phyloP scores from a whole-genome alignment of 202 grass and related monocot species.

The Bolboschoenoplectus hybrid region DNA sequence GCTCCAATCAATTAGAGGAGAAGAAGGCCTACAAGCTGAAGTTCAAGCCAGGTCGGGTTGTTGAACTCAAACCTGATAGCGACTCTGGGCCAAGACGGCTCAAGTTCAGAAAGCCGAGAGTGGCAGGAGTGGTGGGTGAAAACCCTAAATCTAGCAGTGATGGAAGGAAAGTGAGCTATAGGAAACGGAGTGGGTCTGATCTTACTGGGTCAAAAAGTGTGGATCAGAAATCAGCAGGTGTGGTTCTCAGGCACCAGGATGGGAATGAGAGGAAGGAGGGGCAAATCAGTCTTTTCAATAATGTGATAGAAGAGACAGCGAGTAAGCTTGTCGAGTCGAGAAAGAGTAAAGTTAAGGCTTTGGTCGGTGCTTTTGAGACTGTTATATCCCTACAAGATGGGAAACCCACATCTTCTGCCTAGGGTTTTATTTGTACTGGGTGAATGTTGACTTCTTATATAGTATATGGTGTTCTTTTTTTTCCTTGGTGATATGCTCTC shows the following conservation, averaged over 20 bases:
- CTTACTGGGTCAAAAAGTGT: slow-evolving; percentile 36
- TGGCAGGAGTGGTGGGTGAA: slow-evolving; percentile 36
- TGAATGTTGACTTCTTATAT: background rate
- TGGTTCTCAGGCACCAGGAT: slow-evolving; percentile 75
- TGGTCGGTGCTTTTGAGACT: slow-evolving; percentile 95
- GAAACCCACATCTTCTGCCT: slow-evolving; percentile 48
- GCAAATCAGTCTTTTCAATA: slow-evolving; percentile 69
- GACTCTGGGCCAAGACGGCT: slow-evolving; percentile 60
- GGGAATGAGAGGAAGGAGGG: slow-evolving; percentile 67
- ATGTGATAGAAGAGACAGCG: slow-evolving; percentile 94
- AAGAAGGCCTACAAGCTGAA: slow-evolving; percentile 62
- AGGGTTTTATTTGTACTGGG: background rate
- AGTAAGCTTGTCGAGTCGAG: slow-evolving; percentile 77
- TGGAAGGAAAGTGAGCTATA: slow-evolving; percentile 48
- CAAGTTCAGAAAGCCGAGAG: slow-evolving; percentile 60
- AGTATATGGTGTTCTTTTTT: background rate
- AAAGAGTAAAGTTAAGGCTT: slow-evolving; percentile 92
- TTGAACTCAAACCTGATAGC: slow-evolving; percentile 55
- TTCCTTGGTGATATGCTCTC: slow-evolving; percentile 1
- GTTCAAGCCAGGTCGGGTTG: slow-evolving; percentile 75
- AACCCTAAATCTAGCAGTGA: slow-evolving; percentile 34
- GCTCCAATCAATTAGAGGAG: slow-evolving; percentile 32
- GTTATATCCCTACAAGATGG: slow-evolving; percentile 91
- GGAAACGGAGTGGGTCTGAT: slow-evolving; percentile 40
- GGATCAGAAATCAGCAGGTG: slow-evolving; percentile 49